Base-by-base conservation (phyloP, 2,329 filamentous ascomycete species). In the Aureobasidium pullulans region DNA sequence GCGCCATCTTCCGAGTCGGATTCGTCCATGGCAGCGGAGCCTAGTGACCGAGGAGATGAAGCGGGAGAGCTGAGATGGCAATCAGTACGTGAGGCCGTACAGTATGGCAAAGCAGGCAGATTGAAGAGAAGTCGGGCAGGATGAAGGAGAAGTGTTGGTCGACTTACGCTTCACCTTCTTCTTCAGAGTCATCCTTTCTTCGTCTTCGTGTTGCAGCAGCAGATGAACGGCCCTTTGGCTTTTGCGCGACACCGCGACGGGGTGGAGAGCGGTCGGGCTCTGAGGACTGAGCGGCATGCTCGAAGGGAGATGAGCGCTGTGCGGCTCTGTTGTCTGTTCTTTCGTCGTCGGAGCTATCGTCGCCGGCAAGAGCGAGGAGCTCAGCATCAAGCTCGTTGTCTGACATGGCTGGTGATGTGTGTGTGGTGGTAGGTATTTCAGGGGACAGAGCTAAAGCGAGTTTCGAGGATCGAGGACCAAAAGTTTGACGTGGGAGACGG, bases 21-120 rank as follows among this genome's bases (percentile, higher is more conserved):
- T 72, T 94, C 89, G 62, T 93, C 90, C 90, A 96, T 96, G 23
- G 89, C 87, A 23, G 86, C 91, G 10, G 91, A 96, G 68, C 87
- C 83, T 56, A 88, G 82, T 6, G 90, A 96, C 70, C 84, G 82
- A 54, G 84, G 87, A 16, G 88, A 88, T n/a, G 77, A 80, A 9
- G 84, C 84, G 13, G 80, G 78, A 23, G 86, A 88, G 19, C 87
- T 92, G 59, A 61, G 64, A 50, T 46, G 52, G 48, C 28, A 31
- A 52, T 59, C 48, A 61, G 40, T 48, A 57, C 60, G 43, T 31
- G 60, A 52, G 49, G 40, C 58, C 19, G 39, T 43, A 61, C 29
- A 59, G 46, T 29, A 36, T 39, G 40, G n/a, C 23, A 61, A 59
- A 57, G 48, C 15, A 52, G 37, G 37, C 16, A 44, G 39, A 16